Base-by-base conservation (phyloP, 2,329 filamentous ascomycete species). In the Claviceps digitariae region DNA sequence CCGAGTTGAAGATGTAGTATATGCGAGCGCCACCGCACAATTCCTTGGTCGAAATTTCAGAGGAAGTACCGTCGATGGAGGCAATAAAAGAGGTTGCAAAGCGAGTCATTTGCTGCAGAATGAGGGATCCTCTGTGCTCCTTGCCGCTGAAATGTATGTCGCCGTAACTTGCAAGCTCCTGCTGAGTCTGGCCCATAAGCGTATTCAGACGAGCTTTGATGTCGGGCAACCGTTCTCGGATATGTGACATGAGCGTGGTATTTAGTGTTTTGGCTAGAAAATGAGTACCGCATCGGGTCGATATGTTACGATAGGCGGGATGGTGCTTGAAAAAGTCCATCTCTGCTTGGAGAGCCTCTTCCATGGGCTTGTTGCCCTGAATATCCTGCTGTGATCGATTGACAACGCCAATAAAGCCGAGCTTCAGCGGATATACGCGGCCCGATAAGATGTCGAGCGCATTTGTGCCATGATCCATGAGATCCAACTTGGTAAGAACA, bases 381-480 rank as follows among this genome's bases (percentile, higher is more conserved):
- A 98, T 98, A 68, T 98, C 93, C 69, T 97, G 91, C 69, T 98
- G 93, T 36, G 93, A 97, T 58, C 93, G 83, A 71, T 98, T 98
- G 63, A 98, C 91, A 17, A 97, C 90, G 56, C 93, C 93, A 61
- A 98, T 97, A 67, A 97, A 98, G 29, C 93, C 93, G 57, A 98
- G 80, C 71, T 97, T 98, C 61, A 98, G 69, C 9, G 93, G 93
- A 68, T 98, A 98, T 3, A 98, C 93, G 27, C 93, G 84, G 3
- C 93, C 93, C 7, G 91, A 94, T n/a, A 98, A 78, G 61, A 98
- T 98, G 64, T 98, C 93, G 61, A 98, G 77, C 17, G 93, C 93
- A 64, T 98, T 97, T 54, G 93, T 98, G 57, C 93, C 93, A 65
- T 98, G 91, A 65, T 98, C 93, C 93, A 98, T 98, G 54, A 98